phyloP scores from a whole-genome alignment of 2,329 filamentous ascomycete species.

The Calonectria hongkongensis region DNA sequence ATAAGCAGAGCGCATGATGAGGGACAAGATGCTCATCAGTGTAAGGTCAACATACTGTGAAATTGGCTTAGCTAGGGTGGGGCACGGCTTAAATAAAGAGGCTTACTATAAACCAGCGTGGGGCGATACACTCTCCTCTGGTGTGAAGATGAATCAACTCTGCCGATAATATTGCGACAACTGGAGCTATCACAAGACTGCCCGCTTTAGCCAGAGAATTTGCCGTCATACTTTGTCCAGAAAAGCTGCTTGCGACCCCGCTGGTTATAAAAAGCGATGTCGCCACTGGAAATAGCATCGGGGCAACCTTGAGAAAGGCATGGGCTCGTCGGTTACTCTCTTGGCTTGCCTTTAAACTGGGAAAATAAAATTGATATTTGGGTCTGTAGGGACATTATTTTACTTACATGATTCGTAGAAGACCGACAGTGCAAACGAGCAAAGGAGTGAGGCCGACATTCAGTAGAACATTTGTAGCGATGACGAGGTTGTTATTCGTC shows the following conservation, averaged over 20 bases:
- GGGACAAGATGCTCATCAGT: not conserved
- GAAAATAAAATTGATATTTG: not conserved
- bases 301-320: not conserved
- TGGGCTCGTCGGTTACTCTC: not conserved
- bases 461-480: not conserved
- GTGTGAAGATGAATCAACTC: conserved; percentile 10
- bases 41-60: conserved; percentile 13
- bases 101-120: not conserved
- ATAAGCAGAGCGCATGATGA: conserved; percentile 11
- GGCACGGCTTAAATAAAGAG: not conserved
- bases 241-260: not conserved
- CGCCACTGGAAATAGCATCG: not conserved
- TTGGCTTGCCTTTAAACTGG: conserved; percentile 8
- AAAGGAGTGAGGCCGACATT: not conserved
- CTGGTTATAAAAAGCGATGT: not conserved
- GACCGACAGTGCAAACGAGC: not conserved
- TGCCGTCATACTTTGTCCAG: not conserved
- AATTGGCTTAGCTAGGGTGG: not conserved
- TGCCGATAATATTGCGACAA: not conserved
- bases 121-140: not conserved
- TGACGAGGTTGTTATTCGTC: not conserved
- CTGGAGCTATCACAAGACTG: not conserved
- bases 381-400: not conserved
- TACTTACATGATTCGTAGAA: conserved; percentile 11
- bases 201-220: not conserved